Conservation (phyloP, 75 land plant genomes). For the Cunninghamia lanceolata region DNA sequence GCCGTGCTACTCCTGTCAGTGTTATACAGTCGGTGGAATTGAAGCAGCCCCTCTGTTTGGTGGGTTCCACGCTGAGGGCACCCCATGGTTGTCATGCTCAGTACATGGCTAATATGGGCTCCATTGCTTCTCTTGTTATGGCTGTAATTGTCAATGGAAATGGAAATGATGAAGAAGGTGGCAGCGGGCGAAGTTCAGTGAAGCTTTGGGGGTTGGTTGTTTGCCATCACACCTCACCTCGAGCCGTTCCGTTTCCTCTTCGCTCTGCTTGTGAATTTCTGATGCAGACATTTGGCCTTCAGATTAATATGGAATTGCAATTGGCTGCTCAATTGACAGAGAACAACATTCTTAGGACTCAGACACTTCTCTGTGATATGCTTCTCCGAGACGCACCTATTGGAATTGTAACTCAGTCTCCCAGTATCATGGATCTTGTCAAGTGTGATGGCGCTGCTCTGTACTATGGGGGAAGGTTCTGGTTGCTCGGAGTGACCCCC, state of each 20-base stretch:
- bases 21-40: conserved; percentile 74
- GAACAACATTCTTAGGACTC: conserved; percentile 85
- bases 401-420: conserved; percentile 93
- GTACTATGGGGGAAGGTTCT: conserved; percentile 68
- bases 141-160: conserved; percentile 77
- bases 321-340: conserved; percentile 78
- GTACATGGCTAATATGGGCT: conserved; percentile 99
- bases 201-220: conserved; percentile 96
- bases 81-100: conserved; percentile 99
- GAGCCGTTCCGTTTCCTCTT: conserved; percentile 84
- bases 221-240: conserved; percentile 89
- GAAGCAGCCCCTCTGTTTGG: conserved; percentile 82
- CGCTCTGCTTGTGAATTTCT: conserved; percentile 97
- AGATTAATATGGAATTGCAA: conserved; percentile 97
- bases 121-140: conserved; percentile 86
- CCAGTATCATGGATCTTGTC: conserved; percentile 95
- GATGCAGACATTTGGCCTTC: conserved; percentile 98
- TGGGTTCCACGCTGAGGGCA: conserved; percentile 92
- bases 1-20: conserved; percentile 65
- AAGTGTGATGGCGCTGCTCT: conserved; percentile 98
- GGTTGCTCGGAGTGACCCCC: conserved; percentile 80
- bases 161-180: conserved; percentile 29
- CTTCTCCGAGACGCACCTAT: conserved; percentile 92
- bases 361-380: conserved; percentile 96
- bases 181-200: conserved; percentile 30